Conservation (phyloP, 306 rosid genomes). For the Medicago ruthenica region DNA sequence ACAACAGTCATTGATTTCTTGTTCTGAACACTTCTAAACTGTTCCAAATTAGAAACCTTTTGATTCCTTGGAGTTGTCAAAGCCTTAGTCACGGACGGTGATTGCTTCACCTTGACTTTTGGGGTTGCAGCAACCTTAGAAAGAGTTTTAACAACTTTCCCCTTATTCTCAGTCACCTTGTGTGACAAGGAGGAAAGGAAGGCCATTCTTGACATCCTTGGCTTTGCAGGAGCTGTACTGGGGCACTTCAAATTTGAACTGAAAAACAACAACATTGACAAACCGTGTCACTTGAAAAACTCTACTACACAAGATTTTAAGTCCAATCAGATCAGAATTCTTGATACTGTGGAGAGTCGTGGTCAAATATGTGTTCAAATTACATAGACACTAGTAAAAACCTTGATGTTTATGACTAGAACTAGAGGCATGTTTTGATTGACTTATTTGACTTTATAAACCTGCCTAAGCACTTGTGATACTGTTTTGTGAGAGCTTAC, state of each 20-base stretch:
- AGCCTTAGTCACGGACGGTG: constrained; percentile 59
- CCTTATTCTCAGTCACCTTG: constrained; percentile 49
- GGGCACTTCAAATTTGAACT: constrained; percentile 77
- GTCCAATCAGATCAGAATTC: background rate
- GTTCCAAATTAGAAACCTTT: constrained; percentile 57
- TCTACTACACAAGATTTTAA: background rate
- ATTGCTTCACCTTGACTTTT: constrained; percentile 62
- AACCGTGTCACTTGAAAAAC: background rate
- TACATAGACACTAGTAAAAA: background rate
- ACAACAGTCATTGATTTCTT: constrained; percentile 52
- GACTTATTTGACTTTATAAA: background rate
- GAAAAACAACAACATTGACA: constrained; percentile 22
- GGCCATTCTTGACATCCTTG: constrained; percentile 78
- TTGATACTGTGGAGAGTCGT: background rate
- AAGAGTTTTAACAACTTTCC: constrained; percentile 48
- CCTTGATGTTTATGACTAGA: background rate
- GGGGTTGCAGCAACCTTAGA: constrained; percentile 67
- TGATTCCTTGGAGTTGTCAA: constrained; percentile 84
- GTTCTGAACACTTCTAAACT: constrained; percentile 77
- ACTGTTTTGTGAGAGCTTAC: background rate
- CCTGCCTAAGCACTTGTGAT: background rate
- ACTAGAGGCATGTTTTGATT: background rate
- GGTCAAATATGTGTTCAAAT: background rate
- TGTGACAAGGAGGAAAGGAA: constrained; percentile 69
- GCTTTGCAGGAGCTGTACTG: constrained; percentile 80